phyloP scores from a whole-genome alignment of 1,284 basidiomycete genomes.

The Phaffia rhodozyma region DNA sequence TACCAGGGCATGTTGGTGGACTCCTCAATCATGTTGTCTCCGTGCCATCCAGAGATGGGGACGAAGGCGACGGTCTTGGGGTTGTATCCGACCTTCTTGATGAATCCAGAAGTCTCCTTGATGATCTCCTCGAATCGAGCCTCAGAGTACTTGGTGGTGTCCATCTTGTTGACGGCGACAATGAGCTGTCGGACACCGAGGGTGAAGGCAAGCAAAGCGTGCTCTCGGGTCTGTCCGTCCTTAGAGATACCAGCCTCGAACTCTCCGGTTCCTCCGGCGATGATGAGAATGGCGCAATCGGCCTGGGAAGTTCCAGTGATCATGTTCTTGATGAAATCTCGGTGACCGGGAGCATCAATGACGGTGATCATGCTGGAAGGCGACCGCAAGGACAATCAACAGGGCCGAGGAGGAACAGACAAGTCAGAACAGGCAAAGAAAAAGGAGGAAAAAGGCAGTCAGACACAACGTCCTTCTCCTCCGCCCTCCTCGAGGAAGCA shows the following conservation, averaged over 20 bases:
- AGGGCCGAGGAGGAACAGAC: not conserved
- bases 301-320: slow-evolving; percentile 97
- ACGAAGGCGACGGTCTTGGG: slow-evolving; percentile 97
- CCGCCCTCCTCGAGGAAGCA: too few relatives aligned
- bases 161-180: slow-evolving; percentile 99
- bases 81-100: slow-evolving; percentile 99
- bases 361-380: slow-evolving; percentile 56
- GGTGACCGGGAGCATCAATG: slow-evolving; percentile 91
- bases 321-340: slow-evolving; percentile 99
- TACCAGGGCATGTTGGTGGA: slow-evolving; percentile 97
- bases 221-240: slow-evolving; percentile 99
- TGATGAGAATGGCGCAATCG: slow-evolving; percentile 93
- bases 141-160: slow-evolving; percentile 98
- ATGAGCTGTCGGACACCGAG: slow-evolving; percentile 86
- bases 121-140: slow-evolving; percentile 99
- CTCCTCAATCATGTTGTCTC: slow-evolving; percentile 99
- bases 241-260: slow-evolving; percentile 99
- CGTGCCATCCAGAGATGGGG: slow-evolving; percentile 99
- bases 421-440: too few relatives aligned
- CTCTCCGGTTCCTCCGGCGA: slow-evolving; percentile 97
- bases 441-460: not conserved
- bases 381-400: not conserved
- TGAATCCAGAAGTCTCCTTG: slow-evolving; percentile 98
- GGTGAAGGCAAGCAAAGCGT: slow-evolving; percentile 82
- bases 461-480: not conserved